These are phyloP conservation scores for Corymbia maculata DNA, from an alignment of 345 rosid genomes.

Conservation along the genomic window DNA sequence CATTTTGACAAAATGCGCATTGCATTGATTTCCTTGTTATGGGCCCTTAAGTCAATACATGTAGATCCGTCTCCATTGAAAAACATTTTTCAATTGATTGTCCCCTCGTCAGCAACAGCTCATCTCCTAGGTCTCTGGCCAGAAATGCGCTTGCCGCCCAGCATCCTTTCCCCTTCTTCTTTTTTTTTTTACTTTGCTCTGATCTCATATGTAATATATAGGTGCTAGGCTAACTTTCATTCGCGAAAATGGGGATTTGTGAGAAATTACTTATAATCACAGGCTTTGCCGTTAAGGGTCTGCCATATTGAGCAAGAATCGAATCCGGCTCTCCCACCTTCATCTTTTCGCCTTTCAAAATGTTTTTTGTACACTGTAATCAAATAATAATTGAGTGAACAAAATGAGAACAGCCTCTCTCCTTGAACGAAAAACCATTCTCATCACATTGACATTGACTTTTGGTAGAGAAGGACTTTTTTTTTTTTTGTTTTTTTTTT, in stretches of 20 bases:
- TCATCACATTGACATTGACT: not conserved
- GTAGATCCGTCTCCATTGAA: not conserved
- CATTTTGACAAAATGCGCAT: not conserved
- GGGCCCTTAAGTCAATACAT: not conserved
- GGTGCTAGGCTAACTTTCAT: not conserved
- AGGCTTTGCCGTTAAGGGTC: not conserved
- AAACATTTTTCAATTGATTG: not conserved
- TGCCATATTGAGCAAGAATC: not conserved
- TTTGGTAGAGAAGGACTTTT: not conserved
- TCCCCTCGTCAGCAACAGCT: not conserved
- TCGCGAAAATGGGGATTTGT: fast-evolving
- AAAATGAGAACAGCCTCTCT: not conserved
- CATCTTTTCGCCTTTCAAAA: not conserved
- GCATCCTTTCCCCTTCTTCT: not conserved
- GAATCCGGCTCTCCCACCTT: not conserved
- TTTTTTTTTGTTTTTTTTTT: not conserved
- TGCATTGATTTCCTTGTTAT: not conserved
- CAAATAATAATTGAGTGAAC: not conserved
- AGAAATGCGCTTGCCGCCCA: not conserved
- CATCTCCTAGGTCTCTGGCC: not conserved
- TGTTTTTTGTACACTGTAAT: not conserved
- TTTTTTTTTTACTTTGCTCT: not conserved
- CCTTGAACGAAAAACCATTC: not conserved
- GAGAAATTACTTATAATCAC: not conserved
- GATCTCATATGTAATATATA: not conserved